Evolutionary conservation across 1,139 yeast species (phyloP).

Genomic region (Zygosaccharomyces sapae): DNA sequence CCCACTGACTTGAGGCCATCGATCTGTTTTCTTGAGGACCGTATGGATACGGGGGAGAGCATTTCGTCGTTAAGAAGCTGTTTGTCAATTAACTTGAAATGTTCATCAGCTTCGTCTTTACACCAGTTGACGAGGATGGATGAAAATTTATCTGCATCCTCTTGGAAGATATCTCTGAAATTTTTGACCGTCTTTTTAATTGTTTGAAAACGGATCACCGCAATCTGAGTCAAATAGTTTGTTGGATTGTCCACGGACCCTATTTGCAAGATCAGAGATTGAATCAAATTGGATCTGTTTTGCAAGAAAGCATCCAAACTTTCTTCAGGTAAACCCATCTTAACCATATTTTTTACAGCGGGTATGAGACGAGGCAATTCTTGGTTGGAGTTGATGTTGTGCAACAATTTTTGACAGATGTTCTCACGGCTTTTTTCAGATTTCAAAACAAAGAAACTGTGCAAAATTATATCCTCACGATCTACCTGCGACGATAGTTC

Average conservation of each 20-base stretch:
- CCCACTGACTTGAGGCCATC: constrained; percentile 62
- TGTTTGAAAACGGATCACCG: constrained; percentile 56
- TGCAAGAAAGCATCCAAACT: constrained; percentile 49
- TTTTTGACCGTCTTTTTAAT: constrained; percentile 47
- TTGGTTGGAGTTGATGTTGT: constrained; percentile 32
- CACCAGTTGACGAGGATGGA: constrained; percentile 61
- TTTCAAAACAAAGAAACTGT: constrained; percentile 42
- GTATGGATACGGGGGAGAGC: constrained; percentile 44
- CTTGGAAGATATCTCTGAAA: constrained; percentile 45
- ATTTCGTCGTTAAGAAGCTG: constrained; percentile 65
- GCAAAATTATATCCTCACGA: constrained; percentile 40
- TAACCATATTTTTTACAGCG: constrained; percentile 40
- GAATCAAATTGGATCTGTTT: constrained; percentile 46
- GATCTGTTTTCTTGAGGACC: constrained; percentile 57
- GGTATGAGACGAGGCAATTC: constrained; percentile 34
- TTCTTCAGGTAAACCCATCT: constrained; percentile 42
- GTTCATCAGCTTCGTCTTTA: constrained; percentile 57
- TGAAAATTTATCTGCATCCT: constrained; percentile 38
- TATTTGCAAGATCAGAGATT: constrained; percentile 44
- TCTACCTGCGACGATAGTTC: constrained; percentile 19
- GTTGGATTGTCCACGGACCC: constrained; percentile 54
- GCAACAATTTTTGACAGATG: constrained; percentile 34
- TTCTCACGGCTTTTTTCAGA: constrained; percentile 38
- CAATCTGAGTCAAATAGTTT: constrained; percentile 53
- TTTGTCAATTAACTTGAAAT: constrained; percentile 57